Percentiles rank a stretch among this genome's conserved stretches.
phyloP scores from a whole-genome alignment of 148 eudicot species.

The Rheum nobile region DNA sequence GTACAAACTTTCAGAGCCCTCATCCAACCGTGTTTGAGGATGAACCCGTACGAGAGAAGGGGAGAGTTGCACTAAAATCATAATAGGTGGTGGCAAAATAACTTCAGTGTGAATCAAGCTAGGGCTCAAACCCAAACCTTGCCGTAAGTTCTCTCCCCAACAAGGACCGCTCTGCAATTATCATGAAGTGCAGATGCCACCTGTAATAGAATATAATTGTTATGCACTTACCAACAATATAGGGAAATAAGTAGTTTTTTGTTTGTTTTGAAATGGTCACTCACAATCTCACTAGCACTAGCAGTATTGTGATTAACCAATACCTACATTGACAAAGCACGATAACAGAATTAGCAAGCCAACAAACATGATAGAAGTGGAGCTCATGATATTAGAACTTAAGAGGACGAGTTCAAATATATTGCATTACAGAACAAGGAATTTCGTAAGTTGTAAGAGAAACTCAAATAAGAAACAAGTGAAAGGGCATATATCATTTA shows the following conservation, averaged over 20 bases:
- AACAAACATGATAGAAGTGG: neutral
- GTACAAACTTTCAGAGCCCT: neutral
- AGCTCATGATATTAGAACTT: neutral
- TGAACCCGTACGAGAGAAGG: too few relatives aligned
- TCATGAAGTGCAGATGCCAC: slow-evolving; percentile 98
- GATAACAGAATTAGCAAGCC: neutral
- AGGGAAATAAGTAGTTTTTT: slow-evolving; percentile 8
- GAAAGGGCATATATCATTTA: too few relatives aligned
- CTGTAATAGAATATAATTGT: slow-evolving; percentile 29
- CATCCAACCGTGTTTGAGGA: too few relatives aligned
- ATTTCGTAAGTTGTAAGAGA: neutral
- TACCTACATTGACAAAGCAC: slow-evolving; percentile 44
- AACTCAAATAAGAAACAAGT: too few relatives aligned
- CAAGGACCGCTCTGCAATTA: slow-evolving; percentile 90
- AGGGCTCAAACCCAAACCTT: slow-evolving; percentile 40
- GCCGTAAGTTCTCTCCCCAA: slow-evolving; percentile 85
- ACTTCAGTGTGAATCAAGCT: neutral
- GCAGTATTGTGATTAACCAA: slow-evolving; percentile 91
- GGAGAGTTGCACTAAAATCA: too few relatives aligned
- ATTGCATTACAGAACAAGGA: neutral
- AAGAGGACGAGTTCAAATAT: neutral
- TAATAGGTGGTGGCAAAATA: neutral
- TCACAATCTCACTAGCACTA: slow-evolving; percentile 97
- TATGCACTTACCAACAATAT: slow-evolving; percentile 10
- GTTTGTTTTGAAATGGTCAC: slow-evolving; percentile 11